Evolutionary conservation across 1,139 yeast species (phyloP).

Genomic region (Blastobotrys aristatus): DNA sequence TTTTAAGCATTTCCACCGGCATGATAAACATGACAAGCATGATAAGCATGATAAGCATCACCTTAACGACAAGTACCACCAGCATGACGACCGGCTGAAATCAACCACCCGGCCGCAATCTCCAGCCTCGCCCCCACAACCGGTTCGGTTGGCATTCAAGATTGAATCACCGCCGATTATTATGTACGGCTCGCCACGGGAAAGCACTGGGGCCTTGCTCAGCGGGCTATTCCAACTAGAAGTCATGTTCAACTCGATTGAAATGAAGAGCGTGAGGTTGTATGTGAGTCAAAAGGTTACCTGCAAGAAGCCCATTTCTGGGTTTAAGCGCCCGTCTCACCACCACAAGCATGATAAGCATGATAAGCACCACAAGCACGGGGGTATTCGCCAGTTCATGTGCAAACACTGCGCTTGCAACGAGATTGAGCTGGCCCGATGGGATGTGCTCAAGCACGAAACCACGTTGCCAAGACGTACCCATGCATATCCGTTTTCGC

Average conservation of each 20-base stretch:
- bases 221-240: constrained; percentile 56
- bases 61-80: constrained; percentile 1
- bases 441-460: constrained; percentile 72
- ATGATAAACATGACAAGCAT: constrained; percentile 6
- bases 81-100: constrained; percentile 1
- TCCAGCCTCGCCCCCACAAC: constrained; percentile 14
- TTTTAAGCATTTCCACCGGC: constrained; percentile 5
- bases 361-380: no score
- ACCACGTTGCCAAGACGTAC: constrained; percentile 53
- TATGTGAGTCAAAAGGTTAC: constrained; percentile 63
- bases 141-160: constrained; percentile 47
- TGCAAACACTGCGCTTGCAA: constrained; percentile 48
- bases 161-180: constrained; percentile 90
- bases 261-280: constrained; percentile 55
- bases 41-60: background rate
- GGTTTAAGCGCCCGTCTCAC: constrained; percentile 5
- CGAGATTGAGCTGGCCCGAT: constrained; percentile 63
- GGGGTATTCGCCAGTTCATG: background rate
- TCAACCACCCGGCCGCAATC: constrained; percentile 9
- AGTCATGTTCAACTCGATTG: constrained; percentile 31
- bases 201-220: constrained; percentile 79
- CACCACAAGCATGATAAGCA: constrained; percentile 17
- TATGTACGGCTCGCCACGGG: constrained; percentile 70
- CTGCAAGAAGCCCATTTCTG: constrained; percentile 16
- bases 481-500: constrained; percentile 93